Evolutionary conservation across 2,329 filamentous ascomycete species (phyloP), one percentile per base, ranked within the genome.

Genomic region (Neofusicoccum sp.): DNA sequence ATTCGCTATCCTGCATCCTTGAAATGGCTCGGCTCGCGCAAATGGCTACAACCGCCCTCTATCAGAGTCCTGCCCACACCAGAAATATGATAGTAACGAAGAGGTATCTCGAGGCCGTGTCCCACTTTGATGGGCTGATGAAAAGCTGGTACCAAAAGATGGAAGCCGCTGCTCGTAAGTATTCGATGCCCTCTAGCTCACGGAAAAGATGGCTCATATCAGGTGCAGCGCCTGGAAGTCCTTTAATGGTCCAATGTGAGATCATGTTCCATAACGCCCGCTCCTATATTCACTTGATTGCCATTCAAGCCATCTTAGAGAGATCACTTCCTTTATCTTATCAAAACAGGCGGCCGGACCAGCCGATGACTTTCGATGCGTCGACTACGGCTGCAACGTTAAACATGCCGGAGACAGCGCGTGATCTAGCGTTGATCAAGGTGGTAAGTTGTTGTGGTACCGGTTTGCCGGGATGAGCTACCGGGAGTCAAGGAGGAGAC

Each of bases 221-320:
- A 5, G 9, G 1, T 6, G 4, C 49, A 45, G 39, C 43, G 6
- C 39, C 56, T 14, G 7, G 43, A 7, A 31, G 39, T 6, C 9
- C 39, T 22, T 54, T 62, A 7, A 54, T 39, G n/a, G 11, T 31
- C 22, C 48, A 45, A 14, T 37, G 31, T 28, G 48, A 62, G 11
- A 62, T 62, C 6, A 62, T 62, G 59, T 54, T n/a, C 4, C 37
- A 62, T 6, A 45, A 37, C 16, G 14, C 34, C 14, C 59, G 59
- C 12, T 54, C 48, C 6, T 54, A 54, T 22, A 45, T 62, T 6
- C 59, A 62, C 33, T 39, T 62, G n/a, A 62, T 62, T 22, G 59
- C 48, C 3, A 41, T 62, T 29, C 59, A 62, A 45, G 59, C 59
- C 16, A 62, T 62, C 12, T 44, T 62, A 33, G 59, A 62, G 29